A percentile compares a stretch with the other conserved stretches of the same genome.
Conservation (phyloP, 257 asterid genomes). For the Solanum ossicruentum region DNA sequence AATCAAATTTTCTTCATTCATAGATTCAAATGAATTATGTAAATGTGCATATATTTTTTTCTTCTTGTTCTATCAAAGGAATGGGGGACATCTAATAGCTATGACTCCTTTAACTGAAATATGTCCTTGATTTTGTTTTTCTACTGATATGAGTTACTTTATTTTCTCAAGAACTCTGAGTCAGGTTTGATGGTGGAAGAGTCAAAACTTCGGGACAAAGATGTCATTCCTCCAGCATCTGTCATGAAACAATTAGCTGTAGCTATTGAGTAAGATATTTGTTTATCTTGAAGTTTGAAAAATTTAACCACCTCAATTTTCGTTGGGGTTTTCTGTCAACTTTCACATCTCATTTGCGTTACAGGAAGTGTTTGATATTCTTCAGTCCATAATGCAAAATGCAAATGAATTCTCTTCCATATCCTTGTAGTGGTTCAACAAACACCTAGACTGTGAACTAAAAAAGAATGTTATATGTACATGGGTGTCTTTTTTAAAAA, state of each 20-base stretch:
- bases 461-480: neutral
- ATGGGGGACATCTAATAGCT: neutral
- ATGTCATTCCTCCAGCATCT: slow-evolving; percentile 57
- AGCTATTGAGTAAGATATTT: slow-evolving; percentile 69
- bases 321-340: neutral
- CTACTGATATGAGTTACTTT: neutral
- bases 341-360: neutral
- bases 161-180: slow-evolving; percentile 47
- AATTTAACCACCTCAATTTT: neutral
- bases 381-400: neutral
- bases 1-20: neutral
- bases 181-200: slow-evolving; percentile 27
- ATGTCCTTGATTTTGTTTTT: slow-evolving; percentile 1
- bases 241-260: slow-evolving; percentile 79
- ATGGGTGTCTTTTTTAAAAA: neutral
- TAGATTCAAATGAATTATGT: neutral
- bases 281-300: neutral
- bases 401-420: neutral
- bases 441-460: neutral
- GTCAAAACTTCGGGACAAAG: slow-evolving; percentile 29
- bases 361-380: neutral
- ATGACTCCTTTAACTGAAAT: neutral
- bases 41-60: neutral
- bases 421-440: neutral
- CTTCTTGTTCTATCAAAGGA: neutral